Conservation (phyloP, 1,139 yeast species). For the Lodderomyces beijingensis region DNA sequence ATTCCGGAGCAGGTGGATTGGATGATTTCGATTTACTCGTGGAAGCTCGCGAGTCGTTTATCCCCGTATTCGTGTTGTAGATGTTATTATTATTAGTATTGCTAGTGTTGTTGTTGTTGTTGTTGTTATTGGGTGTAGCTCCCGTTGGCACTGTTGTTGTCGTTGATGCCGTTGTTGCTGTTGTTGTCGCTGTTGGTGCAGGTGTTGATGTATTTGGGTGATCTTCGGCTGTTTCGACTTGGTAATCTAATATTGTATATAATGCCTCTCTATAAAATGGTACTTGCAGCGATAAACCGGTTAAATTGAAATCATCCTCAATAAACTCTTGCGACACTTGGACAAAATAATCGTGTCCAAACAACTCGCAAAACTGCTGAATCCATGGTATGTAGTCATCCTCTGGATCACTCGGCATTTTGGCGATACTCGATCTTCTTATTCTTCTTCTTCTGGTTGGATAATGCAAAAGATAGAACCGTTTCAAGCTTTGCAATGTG, state of each 20-base stretch:
- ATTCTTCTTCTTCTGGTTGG: too few species aligned
- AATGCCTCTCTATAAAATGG: conserved; percentile 91
- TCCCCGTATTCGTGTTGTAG: neutral
- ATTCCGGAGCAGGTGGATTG: conserved; percentile 27
- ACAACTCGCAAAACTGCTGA: conserved; percentile 77
- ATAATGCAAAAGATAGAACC: too few species aligned
- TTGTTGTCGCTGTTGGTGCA: conserved; percentile 4
- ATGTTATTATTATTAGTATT: conserved; percentile 1
- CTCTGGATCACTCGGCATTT: conserved; percentile 43
- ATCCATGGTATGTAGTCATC: conserved; percentile 85
- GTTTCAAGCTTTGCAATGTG: too few species aligned
- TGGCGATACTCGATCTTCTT: too few species aligned
- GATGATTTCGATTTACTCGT: conserved; percentile 3
- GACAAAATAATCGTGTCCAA: conserved; percentile 91
- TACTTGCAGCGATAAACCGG: conserved; percentile 81
- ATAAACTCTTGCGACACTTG: conserved; percentile 91
- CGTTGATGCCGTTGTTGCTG: conserved; percentile 3
- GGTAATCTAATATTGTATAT: conserved; percentile 75
- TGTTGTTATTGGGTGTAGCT: conserved; percentile 1
- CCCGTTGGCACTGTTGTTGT: conserved; percentile 3
- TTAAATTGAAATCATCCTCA: conserved; percentile 92
- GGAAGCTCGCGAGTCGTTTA: neutral
- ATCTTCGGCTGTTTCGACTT: conserved; percentile 72
- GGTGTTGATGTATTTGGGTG: conserved; percentile 12
- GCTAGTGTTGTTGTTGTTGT: conserved; percentile 9